These are phyloP conservation scores for Dryas integrifolia DNA, from an alignment of 331 rosid species.

Conservation along the genomic window DNA sequence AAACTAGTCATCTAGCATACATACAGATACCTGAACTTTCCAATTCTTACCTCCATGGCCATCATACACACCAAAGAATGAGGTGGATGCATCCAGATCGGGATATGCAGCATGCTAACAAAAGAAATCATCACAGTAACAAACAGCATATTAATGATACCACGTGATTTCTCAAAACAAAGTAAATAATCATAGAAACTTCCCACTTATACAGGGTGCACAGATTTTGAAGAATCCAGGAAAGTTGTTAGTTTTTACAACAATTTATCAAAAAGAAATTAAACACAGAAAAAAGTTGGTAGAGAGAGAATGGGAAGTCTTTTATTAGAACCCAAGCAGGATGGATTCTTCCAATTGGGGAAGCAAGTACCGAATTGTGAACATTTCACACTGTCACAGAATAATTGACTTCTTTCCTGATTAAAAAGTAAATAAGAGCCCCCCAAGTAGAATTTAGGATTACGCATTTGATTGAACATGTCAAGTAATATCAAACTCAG, in stretches of 20 bases:
- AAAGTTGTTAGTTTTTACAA: neutral
- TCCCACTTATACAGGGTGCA: neutral
- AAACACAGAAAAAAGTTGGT: neutral
- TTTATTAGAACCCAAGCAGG: neutral
- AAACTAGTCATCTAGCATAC: conserved; percentile 19
- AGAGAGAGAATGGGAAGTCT: neutral
- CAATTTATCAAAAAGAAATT: neutral
- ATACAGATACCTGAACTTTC: conserved; percentile 19
- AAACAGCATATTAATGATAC: conserved; percentile 15
- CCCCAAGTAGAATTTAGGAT: neutral
- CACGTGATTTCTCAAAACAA: neutral
- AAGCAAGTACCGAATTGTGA: neutral
- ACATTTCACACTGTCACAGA: neutral
- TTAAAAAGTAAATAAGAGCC: neutral
- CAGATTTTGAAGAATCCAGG: neutral
- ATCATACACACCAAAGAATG: conserved; percentile 96
- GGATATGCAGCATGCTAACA: conserved; percentile 91
- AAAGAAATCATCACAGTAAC: conserved; percentile 19
- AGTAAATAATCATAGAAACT: neutral
- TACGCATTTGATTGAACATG: neutral
- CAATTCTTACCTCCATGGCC: conserved; percentile 95
- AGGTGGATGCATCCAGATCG: conserved; percentile 75
- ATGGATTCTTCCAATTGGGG: neutral
- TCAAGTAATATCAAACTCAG: neutral
- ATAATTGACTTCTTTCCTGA: conserved; percentile 1